Evolutionary conservation across 306 rosid species (phyloP), one percentile per base, ranked within the genome.

Genomic region (Trifolium fragiferum): DNA sequence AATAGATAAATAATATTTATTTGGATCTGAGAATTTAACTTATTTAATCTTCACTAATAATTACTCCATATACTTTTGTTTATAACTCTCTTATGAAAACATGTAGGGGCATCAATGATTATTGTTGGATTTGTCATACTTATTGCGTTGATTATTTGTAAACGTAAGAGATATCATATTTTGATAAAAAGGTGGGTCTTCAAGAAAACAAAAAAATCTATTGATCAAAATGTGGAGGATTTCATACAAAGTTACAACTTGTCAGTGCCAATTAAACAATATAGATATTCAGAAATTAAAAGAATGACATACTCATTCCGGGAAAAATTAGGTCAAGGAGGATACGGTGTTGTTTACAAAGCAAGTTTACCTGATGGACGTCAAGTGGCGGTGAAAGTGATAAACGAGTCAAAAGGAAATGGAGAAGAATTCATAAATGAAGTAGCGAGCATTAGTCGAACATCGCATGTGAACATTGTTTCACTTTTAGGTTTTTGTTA

Each of bases 341-440:
- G 83, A 35, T 86, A 38, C 60, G 87, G 87, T 11, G n/a, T 46
- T 16, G 86, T 86, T 0, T 82, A 80, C 46, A 83, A 78, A 78
- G 84, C 81, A 18, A 75, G 2, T 3, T 59, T 86, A 54, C 46
- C 68, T 0, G 76, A 86, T 70, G 84, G 83, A 4, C 75, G 35
- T 73, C 53, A 18, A 7, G 86, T 79, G 4, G 88, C 84, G 0
- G 83, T 81, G 11, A 86, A 86, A 66, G 27, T 81, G 15, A 21
- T 83, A 7, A 72, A 13, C 0, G 84, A 73, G 12, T 59, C 81
- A 0, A 68, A 78, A 5, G 79, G 82, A 43, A 46, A 65, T 47
- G 86, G 78, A 15, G 82, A 86, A 51, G 87, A 86, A 18, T 75
- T 86, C 20, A 58, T 80, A 8, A 83, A 86, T 44, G 87, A 86